A percentile compares a stretch with the other conserved stretches of the same genome.
Conservation (phyloP, 192 early-diverging fungal species). For the Gaertneriomyces semiglobifer region DNA sequence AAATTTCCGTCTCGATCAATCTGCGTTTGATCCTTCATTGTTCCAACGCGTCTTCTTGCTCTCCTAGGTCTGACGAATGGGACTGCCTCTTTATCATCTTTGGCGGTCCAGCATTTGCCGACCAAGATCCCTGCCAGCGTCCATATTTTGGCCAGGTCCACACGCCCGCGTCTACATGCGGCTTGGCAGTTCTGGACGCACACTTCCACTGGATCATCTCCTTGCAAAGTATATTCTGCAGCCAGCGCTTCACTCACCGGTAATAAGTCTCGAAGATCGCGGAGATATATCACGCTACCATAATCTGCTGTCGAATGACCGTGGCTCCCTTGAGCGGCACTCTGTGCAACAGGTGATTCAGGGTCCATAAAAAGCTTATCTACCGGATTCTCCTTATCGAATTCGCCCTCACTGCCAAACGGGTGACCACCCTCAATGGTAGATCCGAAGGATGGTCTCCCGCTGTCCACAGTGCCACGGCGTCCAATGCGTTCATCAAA, state of each 20-base stretch:
- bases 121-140: slow-evolving; percentile 54
- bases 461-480: too few species aligned
- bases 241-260: slow-evolving; percentile 60
- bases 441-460: too few species aligned
- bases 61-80: background rate
- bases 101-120: background rate
- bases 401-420: too few species aligned
- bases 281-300: slow-evolving; percentile 43
- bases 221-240: slow-evolving; percentile 55
- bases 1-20: slow-evolving; percentile 1
- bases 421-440: too few species aligned
- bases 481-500: background rate
- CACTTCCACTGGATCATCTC: slow-evolving; percentile 55
- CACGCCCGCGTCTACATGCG: slow-evolving; percentile 41
- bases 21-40: background rate
- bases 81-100: background rate
- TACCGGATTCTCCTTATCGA: too few species aligned
- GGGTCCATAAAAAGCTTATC: too few species aligned
- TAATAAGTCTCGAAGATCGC: slow-evolving; percentile 54
- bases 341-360: too few species aligned
- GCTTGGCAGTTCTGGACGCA: slow-evolving; percentile 62
- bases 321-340: too few species aligned
- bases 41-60: slow-evolving; percentile 3
- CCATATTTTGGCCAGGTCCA: slow-evolving; percentile 67
- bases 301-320: background rate